phyloP scores from a whole-genome alignment of 176 grass and related monocot genomes.

The Aegilops longissima region DNA sequence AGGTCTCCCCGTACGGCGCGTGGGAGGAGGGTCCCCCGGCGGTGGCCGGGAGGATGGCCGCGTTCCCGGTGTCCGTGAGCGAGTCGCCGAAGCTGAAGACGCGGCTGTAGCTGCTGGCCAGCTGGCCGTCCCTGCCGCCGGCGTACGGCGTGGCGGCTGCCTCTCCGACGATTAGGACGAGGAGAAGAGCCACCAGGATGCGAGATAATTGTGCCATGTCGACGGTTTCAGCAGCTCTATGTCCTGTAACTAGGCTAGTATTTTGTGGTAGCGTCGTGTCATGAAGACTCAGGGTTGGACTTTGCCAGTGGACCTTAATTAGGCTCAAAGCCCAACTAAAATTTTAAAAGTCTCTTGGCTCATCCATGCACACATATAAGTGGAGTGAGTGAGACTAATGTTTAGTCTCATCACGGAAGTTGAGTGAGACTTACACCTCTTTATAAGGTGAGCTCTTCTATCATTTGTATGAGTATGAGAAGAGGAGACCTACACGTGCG shows the following conservation, averaged over 20 bases:
- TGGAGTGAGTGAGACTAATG: too few relatives aligned
- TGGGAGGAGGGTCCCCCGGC: neutral
- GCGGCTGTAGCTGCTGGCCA: neutral
- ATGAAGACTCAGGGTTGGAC: neutral
- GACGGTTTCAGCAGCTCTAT: neutral
- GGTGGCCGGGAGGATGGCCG: neutral
- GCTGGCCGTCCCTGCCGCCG: neutral
- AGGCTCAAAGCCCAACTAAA: too few relatives aligned
- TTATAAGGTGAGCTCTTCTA: too few relatives aligned
- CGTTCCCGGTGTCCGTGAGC: conserved; percentile 33
- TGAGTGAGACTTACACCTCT: too few relatives aligned
- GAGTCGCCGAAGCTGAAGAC: conserved; percentile 27
- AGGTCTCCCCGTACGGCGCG: conserved; percentile 32
- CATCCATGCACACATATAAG: too few relatives aligned
- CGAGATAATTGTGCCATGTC: neutral
- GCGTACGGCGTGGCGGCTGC: neutral
- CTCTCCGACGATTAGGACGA: neutral
- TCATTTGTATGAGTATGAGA: too few relatives aligned
- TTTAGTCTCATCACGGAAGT: too few relatives aligned
- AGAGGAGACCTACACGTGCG: too few relatives aligned
- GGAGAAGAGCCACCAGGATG: neutral
- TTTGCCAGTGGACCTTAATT: too few relatives aligned
- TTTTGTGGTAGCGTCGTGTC: neutral
- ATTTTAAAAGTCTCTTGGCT: too few relatives aligned
- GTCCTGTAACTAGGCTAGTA: neutral